Percentiles rank a stretch among this genome's conserved stretches.
Evolutionary conservation across 1,284 basidiomycete genomes (phyloP).

Genomic region (Naganishia sp.): DNA sequence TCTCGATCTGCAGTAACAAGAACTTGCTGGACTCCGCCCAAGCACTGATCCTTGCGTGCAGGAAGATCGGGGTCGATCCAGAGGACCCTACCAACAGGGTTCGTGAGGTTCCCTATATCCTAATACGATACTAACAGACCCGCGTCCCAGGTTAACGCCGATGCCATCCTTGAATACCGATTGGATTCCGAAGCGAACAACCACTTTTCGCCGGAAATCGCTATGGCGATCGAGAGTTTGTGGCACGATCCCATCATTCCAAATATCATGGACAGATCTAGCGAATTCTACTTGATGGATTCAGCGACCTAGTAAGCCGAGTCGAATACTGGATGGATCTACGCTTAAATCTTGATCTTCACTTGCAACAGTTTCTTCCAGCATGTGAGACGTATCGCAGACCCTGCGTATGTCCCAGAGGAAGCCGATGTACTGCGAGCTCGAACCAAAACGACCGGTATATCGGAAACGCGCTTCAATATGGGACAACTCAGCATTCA

Average conservation of each 20-base stretch:
- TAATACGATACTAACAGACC: not conserved
- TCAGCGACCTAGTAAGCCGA: constrained; percentile 79
- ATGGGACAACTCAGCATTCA: constrained; percentile 59
- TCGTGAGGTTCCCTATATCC: constrained; percentile 40
- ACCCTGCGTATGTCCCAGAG: constrained; percentile 77
- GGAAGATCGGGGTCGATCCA: constrained; percentile 84
- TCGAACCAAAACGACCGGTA: constrained; percentile 87
- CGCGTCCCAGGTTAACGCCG: constrained; percentile 52
- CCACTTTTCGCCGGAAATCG: constrained; percentile 59
- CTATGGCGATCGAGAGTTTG: constrained; percentile 74
- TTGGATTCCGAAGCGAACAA: constrained; percentile 54
- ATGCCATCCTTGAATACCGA: constrained; percentile 57
- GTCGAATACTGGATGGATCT: constrained; percentile 21
- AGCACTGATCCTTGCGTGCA: constrained; percentile 82
- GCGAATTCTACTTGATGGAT: constrained; percentile 96
- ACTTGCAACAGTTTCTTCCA: constrained; percentile 72
- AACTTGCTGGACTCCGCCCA: constrained; percentile 84
- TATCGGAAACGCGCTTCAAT: constrained; percentile 76
- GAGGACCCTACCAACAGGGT: constrained; percentile 73
- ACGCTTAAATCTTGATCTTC: not conserved
- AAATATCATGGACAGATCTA: constrained; percentile 78
- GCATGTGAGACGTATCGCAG: constrained; percentile 77
- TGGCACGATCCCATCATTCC: constrained; percentile 91
- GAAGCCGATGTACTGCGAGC: constrained; percentile 87
- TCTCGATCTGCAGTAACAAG: constrained; percentile 53